Evolutionary conservation across 306 rosid genomes (phyloP).

Genomic region (Medicago lupulina): DNA sequence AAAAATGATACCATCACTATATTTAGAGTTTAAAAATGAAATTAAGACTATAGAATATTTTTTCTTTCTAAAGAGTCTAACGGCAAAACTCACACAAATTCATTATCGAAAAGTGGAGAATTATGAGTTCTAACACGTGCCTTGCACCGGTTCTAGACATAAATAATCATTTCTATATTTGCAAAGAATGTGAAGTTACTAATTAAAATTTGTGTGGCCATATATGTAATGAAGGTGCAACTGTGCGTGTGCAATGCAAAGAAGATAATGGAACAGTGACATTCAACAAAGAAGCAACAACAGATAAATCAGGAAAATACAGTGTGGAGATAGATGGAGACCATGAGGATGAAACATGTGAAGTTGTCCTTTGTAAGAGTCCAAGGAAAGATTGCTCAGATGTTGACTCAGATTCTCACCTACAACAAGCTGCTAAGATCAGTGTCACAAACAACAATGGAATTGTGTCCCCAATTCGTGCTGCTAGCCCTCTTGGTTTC

Average conservation of each 20-base stretch:
- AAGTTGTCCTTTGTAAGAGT: slow-evolving; percentile 61
- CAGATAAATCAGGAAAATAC: slow-evolving; percentile 55
- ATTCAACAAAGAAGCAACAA: slow-evolving; percentile 48
- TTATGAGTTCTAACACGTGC: too few species aligned
- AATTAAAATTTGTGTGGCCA: not conserved
- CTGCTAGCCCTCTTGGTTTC: slow-evolving; percentile 84
- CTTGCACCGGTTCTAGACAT: too few species aligned
- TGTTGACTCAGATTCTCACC: slow-evolving; percentile 15
- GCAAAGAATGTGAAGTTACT: not conserved
- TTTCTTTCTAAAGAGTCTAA: too few species aligned
- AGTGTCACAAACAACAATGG: slow-evolving; percentile 73
- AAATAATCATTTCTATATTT: too few species aligned
- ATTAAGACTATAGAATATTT: too few species aligned
- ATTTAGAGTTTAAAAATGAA: too few species aligned
- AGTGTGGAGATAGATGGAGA: slow-evolving; percentile 60
- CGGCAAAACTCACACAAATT: too few species aligned
- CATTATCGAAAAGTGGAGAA: too few species aligned
- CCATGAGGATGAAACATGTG: slow-evolving; percentile 73
- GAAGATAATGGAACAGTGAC: slow-evolving; percentile 49
- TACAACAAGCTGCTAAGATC: slow-evolving; percentile 52
- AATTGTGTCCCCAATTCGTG: slow-evolving; percentile 50
- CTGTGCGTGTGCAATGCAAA: slow-evolving; percentile 60
- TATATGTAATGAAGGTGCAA: slow-evolving; percentile 55
- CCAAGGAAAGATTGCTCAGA: slow-evolving; percentile 53
- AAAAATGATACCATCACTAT: not conserved